phyloP scores from a whole-genome alignment of 148 eudicot species.

The Agrostemma githago region DNA sequence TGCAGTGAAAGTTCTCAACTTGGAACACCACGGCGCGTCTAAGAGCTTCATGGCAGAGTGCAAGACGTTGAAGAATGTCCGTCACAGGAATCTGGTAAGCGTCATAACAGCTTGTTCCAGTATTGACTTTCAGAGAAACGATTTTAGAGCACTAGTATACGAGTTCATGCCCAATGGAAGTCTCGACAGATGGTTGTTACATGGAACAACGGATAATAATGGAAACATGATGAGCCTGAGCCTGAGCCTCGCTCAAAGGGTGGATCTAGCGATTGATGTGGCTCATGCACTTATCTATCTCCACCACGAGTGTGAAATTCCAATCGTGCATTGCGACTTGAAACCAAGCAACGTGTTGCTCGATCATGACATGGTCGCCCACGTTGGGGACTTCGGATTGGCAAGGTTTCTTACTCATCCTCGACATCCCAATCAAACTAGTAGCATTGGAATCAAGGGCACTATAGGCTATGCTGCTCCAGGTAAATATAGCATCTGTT shows the following conservation, averaged over 20 bases:
- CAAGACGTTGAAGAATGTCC: conserved; percentile 24
- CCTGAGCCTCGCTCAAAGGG: conserved; percentile 13
- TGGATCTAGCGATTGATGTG: conserved; percentile 10
- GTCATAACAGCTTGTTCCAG: conserved; percentile 33
- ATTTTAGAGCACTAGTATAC: neutral
- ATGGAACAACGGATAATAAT: neutral
- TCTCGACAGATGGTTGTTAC: conserved; percentile 19
- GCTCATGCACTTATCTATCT: conserved; percentile 32
- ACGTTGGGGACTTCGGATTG: no score
- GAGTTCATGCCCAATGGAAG: neutral
- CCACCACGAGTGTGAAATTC: conserved; percentile 1
- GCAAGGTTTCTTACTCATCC: neutral
- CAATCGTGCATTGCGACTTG: conserved; percentile 28
- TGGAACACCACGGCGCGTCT: conserved; percentile 24
- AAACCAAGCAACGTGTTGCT: conserved; percentile 23
- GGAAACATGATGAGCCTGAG: neutral
- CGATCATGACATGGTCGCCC: no score
- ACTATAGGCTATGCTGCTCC: neutral
- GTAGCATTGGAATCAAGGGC: neutral
- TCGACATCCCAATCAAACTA: neutral
- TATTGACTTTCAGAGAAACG: conserved; percentile 20
- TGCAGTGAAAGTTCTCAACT: conserved; percentile 35
- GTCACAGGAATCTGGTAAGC: conserved; percentile 25
- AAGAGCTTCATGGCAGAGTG: conserved; percentile 12
- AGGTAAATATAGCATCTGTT: neutral